A percentile compares a stretch with the other conserved stretches of the same genome.
These are phyloP conservation scores for Tricholoma matsutake DNA, from an alignment of 768 basidiomycete species.

Conservation along the genomic window DNA sequence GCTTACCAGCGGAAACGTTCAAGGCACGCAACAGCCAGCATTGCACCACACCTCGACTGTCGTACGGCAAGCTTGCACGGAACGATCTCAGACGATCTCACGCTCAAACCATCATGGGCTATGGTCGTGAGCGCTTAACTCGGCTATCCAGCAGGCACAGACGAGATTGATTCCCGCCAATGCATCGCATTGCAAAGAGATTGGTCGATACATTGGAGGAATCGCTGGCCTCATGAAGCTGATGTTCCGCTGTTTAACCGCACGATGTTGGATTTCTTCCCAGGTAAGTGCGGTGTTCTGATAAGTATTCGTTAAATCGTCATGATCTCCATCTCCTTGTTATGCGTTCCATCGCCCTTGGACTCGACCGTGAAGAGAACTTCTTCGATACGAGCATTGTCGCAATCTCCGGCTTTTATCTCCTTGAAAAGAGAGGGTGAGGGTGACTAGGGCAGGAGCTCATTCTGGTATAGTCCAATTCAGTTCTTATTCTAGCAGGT, in stretches of 20 bases:
- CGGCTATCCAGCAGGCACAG: conserved; percentile 64
- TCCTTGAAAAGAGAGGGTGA: conserved; percentile 61
- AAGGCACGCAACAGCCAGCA: conserved; percentile 46
- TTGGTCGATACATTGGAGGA: conserved; percentile 80
- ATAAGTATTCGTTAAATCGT: conserved; percentile 46
- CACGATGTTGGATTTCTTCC: conserved; percentile 73
- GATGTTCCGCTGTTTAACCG: conserved; percentile 65
- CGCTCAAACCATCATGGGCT: conserved; percentile 84
- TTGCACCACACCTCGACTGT: background rate
- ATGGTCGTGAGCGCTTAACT: conserved; percentile 83
- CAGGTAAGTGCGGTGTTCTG: conserved; percentile 36
- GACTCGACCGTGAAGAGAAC: conserved; percentile 64
- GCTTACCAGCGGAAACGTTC: conserved; percentile 51
- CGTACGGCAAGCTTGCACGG: conserved; percentile 67
- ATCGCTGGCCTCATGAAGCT: conserved; percentile 71
- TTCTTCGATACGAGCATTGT: conserved; percentile 76
- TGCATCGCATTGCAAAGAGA: conserved; percentile 83
- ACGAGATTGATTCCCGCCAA: conserved; percentile 67
- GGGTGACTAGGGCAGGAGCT: conserved; percentile 74
- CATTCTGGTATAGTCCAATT: conserved; percentile 57
- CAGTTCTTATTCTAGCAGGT: no score
- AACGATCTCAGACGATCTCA: conserved; percentile 51
- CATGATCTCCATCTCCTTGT: conserved; percentile 71
- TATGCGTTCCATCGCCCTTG: conserved; percentile 85
- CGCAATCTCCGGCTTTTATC: conserved; percentile 81